Conservation (phyloP, 2,329 filamentous ascomycete genomes). For the Cytospora chrysosperma region DNA sequence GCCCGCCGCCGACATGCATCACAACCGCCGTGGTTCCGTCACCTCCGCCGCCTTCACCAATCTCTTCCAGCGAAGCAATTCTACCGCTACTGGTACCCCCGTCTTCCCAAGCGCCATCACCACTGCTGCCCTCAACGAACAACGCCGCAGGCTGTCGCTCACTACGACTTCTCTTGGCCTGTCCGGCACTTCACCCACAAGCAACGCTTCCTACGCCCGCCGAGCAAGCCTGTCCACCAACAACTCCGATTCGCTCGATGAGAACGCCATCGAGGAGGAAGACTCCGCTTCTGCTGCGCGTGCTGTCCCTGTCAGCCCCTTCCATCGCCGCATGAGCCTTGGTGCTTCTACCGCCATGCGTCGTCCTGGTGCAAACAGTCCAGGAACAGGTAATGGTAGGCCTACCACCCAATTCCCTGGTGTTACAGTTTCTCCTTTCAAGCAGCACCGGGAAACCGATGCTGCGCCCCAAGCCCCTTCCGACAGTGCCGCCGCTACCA, state of each 20-base stretch:
- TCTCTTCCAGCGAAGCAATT: slow-evolving; percentile 59
- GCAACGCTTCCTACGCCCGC: slow-evolving; percentile 49
- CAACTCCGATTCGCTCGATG: slow-evolving; percentile 63
- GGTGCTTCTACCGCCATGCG: slow-evolving; percentile 72
- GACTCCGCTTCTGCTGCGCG: slow-evolving; percentile 52
- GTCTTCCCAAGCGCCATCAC: slow-evolving; percentile 46
- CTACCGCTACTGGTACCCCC: slow-evolving; percentile 42
- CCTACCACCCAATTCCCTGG: slow-evolving; percentile 39
- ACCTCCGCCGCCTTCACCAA: slow-evolving; percentile 56
- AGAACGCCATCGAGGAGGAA: slow-evolving; percentile 71
- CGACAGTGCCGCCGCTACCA: slow-evolving; percentile 35
- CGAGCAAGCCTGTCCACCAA: slow-evolving; percentile 70
- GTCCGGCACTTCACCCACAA: slow-evolving; percentile 68
- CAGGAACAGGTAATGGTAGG: slow-evolving; percentile 61
- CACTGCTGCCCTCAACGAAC: slow-evolving; percentile 50
- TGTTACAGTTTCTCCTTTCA: slow-evolving; percentile 33
- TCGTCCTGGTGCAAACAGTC: slow-evolving; percentile 54
- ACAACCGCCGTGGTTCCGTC: slow-evolving; percentile 55
- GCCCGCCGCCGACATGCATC: slow-evolving; percentile 33
- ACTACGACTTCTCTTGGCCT: slow-evolving; percentile 58
- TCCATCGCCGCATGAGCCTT: slow-evolving; percentile 84
- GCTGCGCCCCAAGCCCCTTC: slow-evolving; percentile 33
- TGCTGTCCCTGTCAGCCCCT: slow-evolving; percentile 68
- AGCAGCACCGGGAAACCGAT: slow-evolving; percentile 30
- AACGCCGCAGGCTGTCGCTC: slow-evolving; percentile 70